A percentile compares a stretch with the other conserved stretches of the same genome.
phyloP scores from a whole-genome alignment of 2,329 filamentous ascomycete species.

The Fusarium irregulare region DNA sequence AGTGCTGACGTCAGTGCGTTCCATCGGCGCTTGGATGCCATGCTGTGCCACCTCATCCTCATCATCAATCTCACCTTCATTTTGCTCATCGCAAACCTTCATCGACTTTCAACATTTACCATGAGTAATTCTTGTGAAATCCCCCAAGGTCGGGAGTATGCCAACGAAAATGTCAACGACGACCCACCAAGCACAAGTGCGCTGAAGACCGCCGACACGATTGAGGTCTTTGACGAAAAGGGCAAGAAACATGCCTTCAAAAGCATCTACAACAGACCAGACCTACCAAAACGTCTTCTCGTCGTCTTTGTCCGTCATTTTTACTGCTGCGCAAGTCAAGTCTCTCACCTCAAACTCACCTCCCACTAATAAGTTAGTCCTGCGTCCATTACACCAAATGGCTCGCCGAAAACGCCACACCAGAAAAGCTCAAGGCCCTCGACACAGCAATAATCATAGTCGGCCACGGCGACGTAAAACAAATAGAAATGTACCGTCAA shows the following conservation, averaged over 20 bases:
- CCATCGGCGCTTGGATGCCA: neutral
- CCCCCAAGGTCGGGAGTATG: neutral
- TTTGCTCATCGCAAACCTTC: neutral
- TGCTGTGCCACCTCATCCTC: neutral
- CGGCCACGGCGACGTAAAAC: neutral
- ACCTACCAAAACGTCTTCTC: neutral
- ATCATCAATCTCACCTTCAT: neutral
- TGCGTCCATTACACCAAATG: constrained; percentile 20
- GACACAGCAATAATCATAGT: constrained; percentile 27
- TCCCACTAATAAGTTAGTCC: constrained; percentile 3
- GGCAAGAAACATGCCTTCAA: constrained; percentile 15
- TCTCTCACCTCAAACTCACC: rapidly evolving
- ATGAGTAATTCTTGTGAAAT: constrained; percentile 10
- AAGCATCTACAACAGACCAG: constrained; percentile 20
- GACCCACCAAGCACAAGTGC: neutral
- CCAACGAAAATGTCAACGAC: constrained; percentile 9
- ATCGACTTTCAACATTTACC: too few species aligned
- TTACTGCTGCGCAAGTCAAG: constrained; percentile 13
- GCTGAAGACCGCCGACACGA: neutral
- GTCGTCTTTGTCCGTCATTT: constrained; percentile 34
- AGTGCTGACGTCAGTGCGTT: neutral
- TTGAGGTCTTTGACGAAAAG: constrained; percentile 22
- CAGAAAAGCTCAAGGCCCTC: constrained; percentile 11
- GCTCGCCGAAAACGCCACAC: constrained; percentile 10
- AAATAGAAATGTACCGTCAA: constrained; percentile 23